A percentile compares a stretch with the other conserved stretches of the same genome.
Conservation (phyloP, 129 eudicot species). For the Flaveria ramosissima region DNA sequence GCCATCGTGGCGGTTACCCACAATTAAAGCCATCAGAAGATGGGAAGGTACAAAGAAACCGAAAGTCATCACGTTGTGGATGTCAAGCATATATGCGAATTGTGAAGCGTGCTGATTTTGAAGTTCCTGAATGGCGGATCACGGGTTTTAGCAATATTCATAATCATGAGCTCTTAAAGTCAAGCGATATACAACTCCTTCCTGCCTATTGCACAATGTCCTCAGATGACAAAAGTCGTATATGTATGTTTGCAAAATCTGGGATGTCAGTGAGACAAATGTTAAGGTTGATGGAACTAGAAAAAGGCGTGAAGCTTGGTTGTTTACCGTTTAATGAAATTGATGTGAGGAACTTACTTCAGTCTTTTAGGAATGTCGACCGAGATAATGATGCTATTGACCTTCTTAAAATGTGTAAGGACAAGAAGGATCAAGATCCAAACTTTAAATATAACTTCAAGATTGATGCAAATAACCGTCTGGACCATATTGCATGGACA, state of each 20-base stretch:
- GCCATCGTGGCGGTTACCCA: constrained; percentile 88
- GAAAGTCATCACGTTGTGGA: constrained; percentile 88
- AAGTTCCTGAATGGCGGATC: constrained; percentile 91
- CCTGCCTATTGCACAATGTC: constrained; percentile 71
- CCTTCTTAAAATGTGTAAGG: constrained; percentile 79
- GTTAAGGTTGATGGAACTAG: constrained; percentile 83
- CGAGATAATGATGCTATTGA: constrained; percentile 77
- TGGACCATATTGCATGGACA: constrained; percentile 86
- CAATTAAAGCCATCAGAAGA: constrained; percentile 74
- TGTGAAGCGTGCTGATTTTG: constrained; percentile 66
- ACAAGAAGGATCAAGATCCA: constrained; percentile 72
- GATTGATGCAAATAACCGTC: constrained; percentile 69
- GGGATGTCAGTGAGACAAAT: constrained; percentile 93
- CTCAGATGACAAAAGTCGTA: constrained; percentile 82
- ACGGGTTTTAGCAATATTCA: constrained; percentile 79
- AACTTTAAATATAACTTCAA: constrained; percentile 68
- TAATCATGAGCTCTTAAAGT: constrained; percentile 72
- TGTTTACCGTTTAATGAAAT: constrained; percentile 86
- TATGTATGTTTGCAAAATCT: constrained; percentile 86
- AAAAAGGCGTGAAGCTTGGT: constrained; percentile 82
- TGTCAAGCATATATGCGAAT: constrained; percentile 88
- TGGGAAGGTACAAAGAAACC: constrained; percentile 72
- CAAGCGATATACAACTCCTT: constrained; percentile 52
- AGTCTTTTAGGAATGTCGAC: constrained; percentile 71
- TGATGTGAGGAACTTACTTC: constrained; percentile 78